Evolutionary conservation across 75 land plant genomes (phyloP).

Genomic region (Picea sitchensis): DNA sequence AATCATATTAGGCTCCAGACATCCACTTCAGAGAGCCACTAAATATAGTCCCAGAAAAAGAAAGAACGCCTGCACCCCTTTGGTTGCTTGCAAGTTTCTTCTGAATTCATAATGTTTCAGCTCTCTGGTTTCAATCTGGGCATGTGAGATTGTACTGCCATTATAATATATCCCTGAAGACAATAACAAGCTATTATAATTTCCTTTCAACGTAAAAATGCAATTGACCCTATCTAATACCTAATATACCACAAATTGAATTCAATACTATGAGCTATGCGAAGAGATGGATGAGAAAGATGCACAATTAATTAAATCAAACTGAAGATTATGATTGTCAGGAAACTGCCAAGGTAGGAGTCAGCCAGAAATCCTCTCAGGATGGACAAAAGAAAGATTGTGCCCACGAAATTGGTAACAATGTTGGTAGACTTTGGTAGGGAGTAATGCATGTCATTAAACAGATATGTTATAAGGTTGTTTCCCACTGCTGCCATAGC

Average conservation of each 20-base stretch:
- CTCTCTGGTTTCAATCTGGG: constrained; percentile 57
- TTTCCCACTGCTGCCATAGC: constrained; percentile 82
- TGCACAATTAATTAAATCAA: constrained; percentile 67
- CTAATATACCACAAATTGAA: not conserved
- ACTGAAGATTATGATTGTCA: constrained; percentile 75
- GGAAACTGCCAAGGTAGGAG: constrained; percentile 72
- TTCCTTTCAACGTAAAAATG: not conserved
- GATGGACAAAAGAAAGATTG: constrained; percentile 62
- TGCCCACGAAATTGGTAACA: constrained; percentile 79
- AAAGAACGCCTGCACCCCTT: constrained; percentile 45
- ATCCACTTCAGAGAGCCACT: constrained; percentile 65
- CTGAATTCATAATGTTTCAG: constrained; percentile 33
- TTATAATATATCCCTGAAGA: constrained; percentile 64
- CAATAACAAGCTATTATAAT: not conserved
- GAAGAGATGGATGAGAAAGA: constrained; percentile 2
- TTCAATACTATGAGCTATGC: not conserved
- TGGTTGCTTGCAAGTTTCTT: constrained; percentile 37
- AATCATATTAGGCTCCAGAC: constrained; percentile 68
- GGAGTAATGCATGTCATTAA: constrained; percentile 72
- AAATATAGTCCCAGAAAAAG: constrained; percentile 60
- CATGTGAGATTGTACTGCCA: constrained; percentile 72
- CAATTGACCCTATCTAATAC: not conserved
- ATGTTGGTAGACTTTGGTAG: constrained; percentile 64
- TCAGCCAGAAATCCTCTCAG: constrained; percentile 79
- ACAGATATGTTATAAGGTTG: constrained; percentile 82